Base-by-base conservation (phyloP, 441 rosid species). In the Pelargonium citronellum region DNA sequence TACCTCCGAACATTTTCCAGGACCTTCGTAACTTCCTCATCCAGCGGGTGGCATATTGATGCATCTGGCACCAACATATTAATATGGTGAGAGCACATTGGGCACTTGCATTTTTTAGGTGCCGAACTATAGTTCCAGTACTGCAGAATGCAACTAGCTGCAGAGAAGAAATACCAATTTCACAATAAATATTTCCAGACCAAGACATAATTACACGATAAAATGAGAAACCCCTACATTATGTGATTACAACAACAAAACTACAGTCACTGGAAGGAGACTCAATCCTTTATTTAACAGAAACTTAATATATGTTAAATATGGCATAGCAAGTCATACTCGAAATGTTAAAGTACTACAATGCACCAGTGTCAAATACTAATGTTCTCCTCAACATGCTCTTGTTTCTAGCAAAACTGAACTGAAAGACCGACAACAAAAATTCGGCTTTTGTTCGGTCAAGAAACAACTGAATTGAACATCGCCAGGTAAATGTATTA, bases 71-170 rank as follows among this genome's bases (percentile, higher is more conserved):
- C 78, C 79, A 91, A 69, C 80, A 71, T 84, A 55, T 80, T 78
- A 49, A 91, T 89, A 55, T 78, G 76, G 5, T 79, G 72, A 65
- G 86, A 79, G 75, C 97, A 91, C 95, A 91, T 87, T 22, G 97
- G 97, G 73, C 95, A 91, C 84, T 89, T 91, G 76, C 95, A 87
- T 69, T 95, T 95, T 73, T 70, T 85, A 13, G 91, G 83, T 51
- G 88, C 83, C 15, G 95, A 83, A 34, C 87, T 81, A 68, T 91
- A 91, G 78, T 83, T 91, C 97, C 95, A 91, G 61, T 82, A 87
- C 80, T 87, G 93, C 88, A 89, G 74, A 67, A 91, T 87, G 82
- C 93, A 91, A 60, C 75, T 80, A 16, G 83, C 97, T 91, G 85
- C 79, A 77, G 24, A 68, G 53, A 22, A 69, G 58, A 13, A 66